These are phyloP conservation scores for Geopyxis carbonaria DNA, from an alignment of 495 filamentous ascomycete genomes.

Conservation along the genomic window DNA sequence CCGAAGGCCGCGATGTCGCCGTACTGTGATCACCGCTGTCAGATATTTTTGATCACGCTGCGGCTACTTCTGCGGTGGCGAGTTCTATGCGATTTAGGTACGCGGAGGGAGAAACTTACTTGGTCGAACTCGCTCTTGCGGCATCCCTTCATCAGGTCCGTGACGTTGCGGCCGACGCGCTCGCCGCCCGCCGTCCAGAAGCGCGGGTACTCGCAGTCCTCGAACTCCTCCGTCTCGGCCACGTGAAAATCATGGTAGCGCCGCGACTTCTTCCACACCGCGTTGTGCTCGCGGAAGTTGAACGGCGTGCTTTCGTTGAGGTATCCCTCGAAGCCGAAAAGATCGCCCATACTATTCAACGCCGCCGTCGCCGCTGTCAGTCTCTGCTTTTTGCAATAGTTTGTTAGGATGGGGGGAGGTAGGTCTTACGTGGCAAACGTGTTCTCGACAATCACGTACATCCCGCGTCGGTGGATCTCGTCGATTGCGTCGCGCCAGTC, in stretches of 20 bases:
- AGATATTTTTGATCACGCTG: no score
- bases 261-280: constrained; percentile 40
- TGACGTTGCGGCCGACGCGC: constrained; percentile 32
- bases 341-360: constrained; percentile 39
- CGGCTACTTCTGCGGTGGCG: no score
- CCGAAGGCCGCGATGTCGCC: constrained; percentile 54
- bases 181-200: constrained; percentile 51
- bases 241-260: constrained; percentile 48
- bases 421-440: constrained; percentile 47
- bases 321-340: constrained; percentile 51
- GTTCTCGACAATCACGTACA: constrained; percentile 60
- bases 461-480: constrained; percentile 46
- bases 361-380: background rate
- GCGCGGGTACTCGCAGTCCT: constrained; percentile 44
- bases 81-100: no score
- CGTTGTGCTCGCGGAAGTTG: constrained; percentile 37
- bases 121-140: constrained; percentile 50
- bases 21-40: no score
- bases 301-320: constrained; percentile 51
- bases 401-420: background rate
- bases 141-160: constrained; percentile 35
- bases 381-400: background rate
- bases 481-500: constrained; percentile 46
- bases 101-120: no score
- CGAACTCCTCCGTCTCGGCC: constrained; percentile 39